Conservation (phyloP, 2,329 filamentous ascomycete species). For the Nigrospora oryzae region DNA sequence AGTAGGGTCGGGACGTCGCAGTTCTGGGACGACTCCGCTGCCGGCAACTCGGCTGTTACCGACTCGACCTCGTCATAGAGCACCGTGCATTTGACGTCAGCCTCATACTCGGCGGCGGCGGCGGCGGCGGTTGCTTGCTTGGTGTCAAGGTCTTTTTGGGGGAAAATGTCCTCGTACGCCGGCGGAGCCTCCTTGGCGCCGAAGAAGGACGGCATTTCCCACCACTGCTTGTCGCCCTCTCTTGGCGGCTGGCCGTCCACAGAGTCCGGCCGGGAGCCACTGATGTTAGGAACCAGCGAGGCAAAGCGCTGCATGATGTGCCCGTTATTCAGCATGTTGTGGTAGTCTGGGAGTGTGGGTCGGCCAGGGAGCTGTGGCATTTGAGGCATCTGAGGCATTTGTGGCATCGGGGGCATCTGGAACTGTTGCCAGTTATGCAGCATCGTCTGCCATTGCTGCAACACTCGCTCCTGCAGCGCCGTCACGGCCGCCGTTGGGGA, state of each 20-base stretch:
- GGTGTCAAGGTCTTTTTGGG: slow-evolving; percentile 40
- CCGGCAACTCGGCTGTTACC: slow-evolving; percentile 21
- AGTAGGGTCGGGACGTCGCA: slow-evolving; percentile 33
- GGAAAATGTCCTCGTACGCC: slow-evolving; percentile 73
- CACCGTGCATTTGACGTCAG: slow-evolving; percentile 47
- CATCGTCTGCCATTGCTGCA: slow-evolving; percentile 68
- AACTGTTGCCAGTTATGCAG: slow-evolving; percentile 57
- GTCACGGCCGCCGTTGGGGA: slow-evolving; percentile 57
- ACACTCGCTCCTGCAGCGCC: slow-evolving; percentile 66
- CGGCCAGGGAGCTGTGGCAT: slow-evolving; percentile 45
- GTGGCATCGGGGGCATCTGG: slow-evolving; percentile 40
- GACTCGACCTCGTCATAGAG: slow-evolving; percentile 36
- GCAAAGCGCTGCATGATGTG: slow-evolving; percentile 66
- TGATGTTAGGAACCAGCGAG: slow-evolving; percentile 61
- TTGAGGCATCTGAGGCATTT: slow-evolving; percentile 32
- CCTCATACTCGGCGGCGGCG: slow-evolving; percentile 49
- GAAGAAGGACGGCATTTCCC: slow-evolving; percentile 54
- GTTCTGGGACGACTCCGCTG: slow-evolving; percentile 17
- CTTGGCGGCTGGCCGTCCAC: slow-evolving; percentile 30
- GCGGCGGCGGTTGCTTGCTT: slow-evolving; percentile 51
- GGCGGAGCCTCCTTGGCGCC: slow-evolving; percentile 48
- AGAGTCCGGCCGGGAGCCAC: slow-evolving; percentile 39
- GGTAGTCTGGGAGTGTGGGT: slow-evolving; percentile 61
- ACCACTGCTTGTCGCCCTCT: slow-evolving; percentile 52
- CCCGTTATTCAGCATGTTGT: slow-evolving; percentile 50